Percentiles rank a stretch among this genome's conserved stretches.
phyloP scores from a whole-genome alignment of 306 rosid genomes.

The Inga oerstediana region DNA sequence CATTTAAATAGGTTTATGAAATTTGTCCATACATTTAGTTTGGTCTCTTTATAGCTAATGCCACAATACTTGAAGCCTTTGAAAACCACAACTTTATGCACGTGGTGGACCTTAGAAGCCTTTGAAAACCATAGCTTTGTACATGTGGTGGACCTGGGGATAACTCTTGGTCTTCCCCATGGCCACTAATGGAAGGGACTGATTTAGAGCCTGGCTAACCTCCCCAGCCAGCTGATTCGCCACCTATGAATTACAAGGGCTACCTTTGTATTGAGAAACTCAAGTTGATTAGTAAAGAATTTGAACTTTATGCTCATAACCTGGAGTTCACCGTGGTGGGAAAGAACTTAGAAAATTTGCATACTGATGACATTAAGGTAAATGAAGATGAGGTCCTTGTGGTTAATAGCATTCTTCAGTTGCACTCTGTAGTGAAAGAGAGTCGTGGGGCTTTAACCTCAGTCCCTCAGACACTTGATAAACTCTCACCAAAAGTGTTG shows the following conservation, averaged over 20 bases:
- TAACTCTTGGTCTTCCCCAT: constrained; percentile 68
- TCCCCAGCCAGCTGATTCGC: constrained; percentile 29
- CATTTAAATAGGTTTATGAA: constrained; percentile 68
- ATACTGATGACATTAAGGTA: constrained; percentile 51
- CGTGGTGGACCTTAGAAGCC: too few species aligned
- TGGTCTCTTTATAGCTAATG: constrained; percentile 81
- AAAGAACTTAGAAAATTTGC: constrained; percentile 61
- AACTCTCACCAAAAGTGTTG: constrained; percentile 64
- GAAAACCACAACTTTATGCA: too few species aligned
- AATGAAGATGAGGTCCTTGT: constrained; percentile 66
- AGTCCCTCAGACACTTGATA: constrained; percentile 65
- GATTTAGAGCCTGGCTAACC: constrained; percentile 57
- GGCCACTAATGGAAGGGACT: constrained; percentile 75
- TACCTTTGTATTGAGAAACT: constrained; percentile 57
- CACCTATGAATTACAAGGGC: constrained; percentile 59
- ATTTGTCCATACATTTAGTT: constrained; percentile 77
- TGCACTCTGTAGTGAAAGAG: constrained; percentile 90
- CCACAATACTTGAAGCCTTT: constrained; percentile 42
- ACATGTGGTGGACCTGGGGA: constrained; percentile 30
- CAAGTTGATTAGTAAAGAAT: constrained; percentile 65
- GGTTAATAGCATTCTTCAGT: constrained; percentile 81
- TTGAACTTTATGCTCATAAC: constrained; percentile 50
- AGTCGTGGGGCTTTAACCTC: constrained; percentile 89
- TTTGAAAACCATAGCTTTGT: too few species aligned
- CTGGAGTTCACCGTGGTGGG: constrained; percentile 60